Base-by-base conservation (phyloP, 768 basidiomycete genomes). In the Termitomyces sp. region DNA sequence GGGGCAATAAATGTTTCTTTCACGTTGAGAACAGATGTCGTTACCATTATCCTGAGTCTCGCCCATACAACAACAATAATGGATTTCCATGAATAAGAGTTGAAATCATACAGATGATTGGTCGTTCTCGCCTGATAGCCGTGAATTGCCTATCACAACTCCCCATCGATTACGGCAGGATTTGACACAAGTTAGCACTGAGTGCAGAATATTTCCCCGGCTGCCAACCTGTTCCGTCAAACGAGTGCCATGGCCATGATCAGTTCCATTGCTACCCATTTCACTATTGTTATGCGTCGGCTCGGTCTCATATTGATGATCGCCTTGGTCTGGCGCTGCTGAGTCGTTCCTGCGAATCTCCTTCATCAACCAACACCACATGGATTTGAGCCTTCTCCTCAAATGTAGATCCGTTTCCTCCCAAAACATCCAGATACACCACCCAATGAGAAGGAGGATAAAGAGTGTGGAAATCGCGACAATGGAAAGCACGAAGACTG, bases 1-100 rank as follows among this genome's bases (percentile, higher is more conserved):
- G 75, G 71, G 0, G 79, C 52, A 55, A 47, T 70, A 56, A 83
- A 81, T 0, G 73, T 75, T 1, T 83, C 74, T 45, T 82, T 80
- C 7, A 74, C 77, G 22, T 72, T 76, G 28, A 84, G 64, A n/a
- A n/a, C n/a, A n/a, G n/a, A n/a, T n/a, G n/a, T n/a, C 29, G 6
- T 29, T 29, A 3, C 29, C 6, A 29, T 29, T 6, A 3, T 36
- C 36, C 4, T 15, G 5, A 36, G 36, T 36, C 15, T 15, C 1
- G 4, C 13, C 36, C 15, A 15, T 36, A 36, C 36, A 36, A 15
- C 2, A 13, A 15, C 13, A 34, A 12, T 13, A 5, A 15, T 34
- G 34, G 13, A 13, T 34, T 34, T 34, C n/a, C n/a, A n/a, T 34
- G 4, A 7, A 5, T 37, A 18, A 1, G 2, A 18, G 18, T 37